Conservation (phyloP, 805 yeast genomes). For the Blastobotrys terrestris region DNA sequence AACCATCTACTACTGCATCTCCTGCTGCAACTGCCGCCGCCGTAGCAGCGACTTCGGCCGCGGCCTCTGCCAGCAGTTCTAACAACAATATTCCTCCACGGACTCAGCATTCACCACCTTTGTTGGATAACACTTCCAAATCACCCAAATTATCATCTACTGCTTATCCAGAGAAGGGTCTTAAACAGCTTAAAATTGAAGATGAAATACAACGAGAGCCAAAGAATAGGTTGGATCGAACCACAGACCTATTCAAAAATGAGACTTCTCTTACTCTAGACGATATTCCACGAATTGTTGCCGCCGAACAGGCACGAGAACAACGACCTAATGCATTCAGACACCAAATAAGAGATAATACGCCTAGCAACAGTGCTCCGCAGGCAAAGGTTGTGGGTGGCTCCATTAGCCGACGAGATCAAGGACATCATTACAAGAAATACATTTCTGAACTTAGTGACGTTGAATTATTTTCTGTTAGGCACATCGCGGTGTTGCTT, state of each 20-base stretch:
- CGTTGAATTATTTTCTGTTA: conserved; percentile 50
- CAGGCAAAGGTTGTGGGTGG: conserved; percentile 7
- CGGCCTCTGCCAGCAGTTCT: neutral
- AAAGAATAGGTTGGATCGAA: conserved; percentile 41
- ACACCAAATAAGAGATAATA: conserved; percentile 48
- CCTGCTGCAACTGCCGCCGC: conserved; percentile 1
- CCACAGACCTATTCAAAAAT: conserved; percentile 64
- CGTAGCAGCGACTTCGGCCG: conserved; percentile 1
- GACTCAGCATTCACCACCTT: conserved; percentile 8
- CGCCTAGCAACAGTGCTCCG: conserved; percentile 15
- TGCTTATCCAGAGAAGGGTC: neutral
- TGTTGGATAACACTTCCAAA: conserved; percentile 5
- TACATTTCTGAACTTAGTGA: conserved; percentile 38
- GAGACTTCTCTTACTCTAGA: conserved; percentile 87
- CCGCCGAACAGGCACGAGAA: conserved; percentile 93
- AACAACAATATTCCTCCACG: neutral
- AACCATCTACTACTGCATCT: neutral
- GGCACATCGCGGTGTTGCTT: conserved; percentile 52
- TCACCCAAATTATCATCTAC: conserved; percentile 1
- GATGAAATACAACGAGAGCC: conserved; percentile 9
- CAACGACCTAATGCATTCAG: conserved; percentile 88
- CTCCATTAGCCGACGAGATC: neutral
- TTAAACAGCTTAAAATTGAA: conserved; percentile 16
- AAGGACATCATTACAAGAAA: conserved; percentile 6
- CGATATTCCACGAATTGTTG: conserved; percentile 94